Evolutionary conservation across 768 basidiomycete species (phyloP).

Genomic region (Boletus speciosus): DNA sequence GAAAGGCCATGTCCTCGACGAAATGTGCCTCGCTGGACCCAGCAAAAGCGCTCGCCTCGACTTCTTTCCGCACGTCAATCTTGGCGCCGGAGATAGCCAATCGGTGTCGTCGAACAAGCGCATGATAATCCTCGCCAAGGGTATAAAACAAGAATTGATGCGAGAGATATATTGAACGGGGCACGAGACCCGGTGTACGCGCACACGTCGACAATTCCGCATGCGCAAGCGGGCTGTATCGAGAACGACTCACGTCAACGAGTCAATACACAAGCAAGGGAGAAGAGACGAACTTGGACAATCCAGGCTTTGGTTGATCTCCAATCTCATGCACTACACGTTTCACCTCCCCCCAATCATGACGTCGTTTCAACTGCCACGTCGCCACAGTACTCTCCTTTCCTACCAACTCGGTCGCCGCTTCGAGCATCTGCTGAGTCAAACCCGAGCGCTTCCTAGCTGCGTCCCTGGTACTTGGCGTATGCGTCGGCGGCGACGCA

Average conservation of each 20-base stretch:
- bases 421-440: slow-evolving; percentile 35
- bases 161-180: slow-evolving; percentile 75
- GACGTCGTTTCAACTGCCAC: slow-evolving; percentile 56
- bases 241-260: background rate
- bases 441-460: slow-evolving; percentile 30
- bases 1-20: slow-evolving; percentile 19
- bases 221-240: slow-evolving; percentile 53
- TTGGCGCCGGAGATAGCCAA: slow-evolving; percentile 53
- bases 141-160: slow-evolving; percentile 83
- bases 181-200: slow-evolving; percentile 53
- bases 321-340: slow-evolving; percentile 14
- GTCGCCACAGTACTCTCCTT: slow-evolving; percentile 50
- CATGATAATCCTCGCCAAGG: slow-evolving; percentile 75
- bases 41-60: slow-evolving; percentile 58
- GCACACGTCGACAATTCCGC: slow-evolving; percentile 82
- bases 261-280: background rate
- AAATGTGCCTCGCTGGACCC: slow-evolving; percentile 23
- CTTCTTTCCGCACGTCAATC: slow-evolving; percentile 70
- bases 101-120: slow-evolving; percentile 63
- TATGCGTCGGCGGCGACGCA: slow-evolving; percentile 23
- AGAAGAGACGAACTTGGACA: slow-evolving; percentile 14
- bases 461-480: slow-evolving; percentile 23
- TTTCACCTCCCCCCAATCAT: slow-evolving; percentile 54
- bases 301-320: slow-evolving; percentile 2
- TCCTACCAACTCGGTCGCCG: slow-evolving; percentile 34